Percentiles rank a stretch among this genome's conserved stretches.
Evolutionary conservation across 192 early-diverging fungal species (phyloP).

Genomic region (Kickxella alabastrina): DNA sequence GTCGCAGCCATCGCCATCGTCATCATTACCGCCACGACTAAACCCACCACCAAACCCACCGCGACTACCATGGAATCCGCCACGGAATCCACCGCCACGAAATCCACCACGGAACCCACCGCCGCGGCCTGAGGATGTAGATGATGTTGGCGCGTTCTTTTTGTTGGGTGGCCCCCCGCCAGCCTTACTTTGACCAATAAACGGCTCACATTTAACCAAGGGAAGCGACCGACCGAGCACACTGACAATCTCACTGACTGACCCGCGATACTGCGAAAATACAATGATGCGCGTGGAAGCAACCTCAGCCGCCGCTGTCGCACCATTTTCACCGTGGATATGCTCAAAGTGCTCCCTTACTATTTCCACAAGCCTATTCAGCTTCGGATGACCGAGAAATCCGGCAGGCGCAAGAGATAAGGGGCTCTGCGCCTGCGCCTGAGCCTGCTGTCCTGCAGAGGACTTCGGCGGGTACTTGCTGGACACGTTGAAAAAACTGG

Average conservation of each 20-base stretch:
- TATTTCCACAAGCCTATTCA: slow-evolving; percentile 60
- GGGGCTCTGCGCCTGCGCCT: too few species aligned
- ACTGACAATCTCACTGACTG: slow-evolving; percentile 78
- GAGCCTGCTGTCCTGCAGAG: neutral
- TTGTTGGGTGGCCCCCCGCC: neutral
- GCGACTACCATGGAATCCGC: too few species aligned
- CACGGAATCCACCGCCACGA: neutral
- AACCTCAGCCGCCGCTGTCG: too few species aligned
- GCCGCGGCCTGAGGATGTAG: slow-evolving; percentile 1
- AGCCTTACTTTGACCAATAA: slow-evolving; percentile 73
- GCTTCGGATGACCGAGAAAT: slow-evolving; percentile 76
- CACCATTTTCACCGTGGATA: slow-evolving; percentile 23
- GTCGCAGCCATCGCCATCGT: neutral
- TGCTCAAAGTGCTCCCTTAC: slow-evolving; percentile 67
- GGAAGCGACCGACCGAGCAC: slow-evolving; percentile 63
- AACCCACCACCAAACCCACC: neutral
- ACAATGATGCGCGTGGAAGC: slow-evolving; percentile 74
- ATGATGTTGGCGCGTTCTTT: neutral
- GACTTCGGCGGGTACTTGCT: neutral
- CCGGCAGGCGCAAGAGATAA: slow-evolving; percentile 18
- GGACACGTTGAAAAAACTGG: slow-evolving; percentile 39
- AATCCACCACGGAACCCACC: slow-evolving; percentile 5
- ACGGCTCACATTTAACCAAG: slow-evolving; percentile 61
- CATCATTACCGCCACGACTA: neutral
- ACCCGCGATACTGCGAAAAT: slow-evolving; percentile 80